Conservation (phyloP, 352 stramenopile genomes). For the Pythium oligandrum region DNA sequence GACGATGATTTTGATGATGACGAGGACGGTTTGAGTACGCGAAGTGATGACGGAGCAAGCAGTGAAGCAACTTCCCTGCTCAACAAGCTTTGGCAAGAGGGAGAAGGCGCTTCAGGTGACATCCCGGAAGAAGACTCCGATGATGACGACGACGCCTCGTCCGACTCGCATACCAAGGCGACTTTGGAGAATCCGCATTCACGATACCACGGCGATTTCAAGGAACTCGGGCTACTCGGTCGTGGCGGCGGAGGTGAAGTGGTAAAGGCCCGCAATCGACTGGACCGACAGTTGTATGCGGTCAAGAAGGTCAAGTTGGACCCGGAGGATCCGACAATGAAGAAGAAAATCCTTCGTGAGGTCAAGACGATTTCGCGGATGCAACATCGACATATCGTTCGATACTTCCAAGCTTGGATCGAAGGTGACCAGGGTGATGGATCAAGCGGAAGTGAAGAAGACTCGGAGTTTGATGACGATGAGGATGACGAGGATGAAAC, state of each 20-base stretch:
- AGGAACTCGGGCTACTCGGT: conserved; percentile 77
- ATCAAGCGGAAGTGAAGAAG: conserved; percentile 25
- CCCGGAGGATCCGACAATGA: conserved; percentile 86
- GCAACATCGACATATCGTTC: conserved; percentile 95
- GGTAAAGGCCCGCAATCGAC: conserved; percentile 75
- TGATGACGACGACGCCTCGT: conserved; percentile 26
- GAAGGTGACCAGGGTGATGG: conserved; percentile 56
- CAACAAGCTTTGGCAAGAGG: too few relatives aligned
- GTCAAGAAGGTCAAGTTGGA: conserved; percentile 88
- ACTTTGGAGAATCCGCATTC: conserved; percentile 47
- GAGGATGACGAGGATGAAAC: conserved; percentile 30
- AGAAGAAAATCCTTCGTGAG: conserved; percentile 94
- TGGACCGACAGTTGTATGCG: conserved; percentile 81
- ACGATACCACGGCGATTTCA: conserved; percentile 82
- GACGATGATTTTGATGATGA: background rate
- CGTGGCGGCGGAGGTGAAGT: conserved; percentile 81
- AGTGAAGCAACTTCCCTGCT: too few relatives aligned
- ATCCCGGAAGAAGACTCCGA: background rate
- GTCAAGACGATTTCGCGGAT: conserved; percentile 96
- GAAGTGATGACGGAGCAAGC: background rate
- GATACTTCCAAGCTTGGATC: conserved; percentile 91
- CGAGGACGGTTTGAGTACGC: background rate
- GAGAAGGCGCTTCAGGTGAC: too few relatives aligned
- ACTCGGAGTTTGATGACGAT: conserved; percentile 16
- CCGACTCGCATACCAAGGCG: conserved; percentile 24